Base-by-base conservation (phyloP, 495 filamentous ascomycete species). In the Halenospora varia region DNA sequence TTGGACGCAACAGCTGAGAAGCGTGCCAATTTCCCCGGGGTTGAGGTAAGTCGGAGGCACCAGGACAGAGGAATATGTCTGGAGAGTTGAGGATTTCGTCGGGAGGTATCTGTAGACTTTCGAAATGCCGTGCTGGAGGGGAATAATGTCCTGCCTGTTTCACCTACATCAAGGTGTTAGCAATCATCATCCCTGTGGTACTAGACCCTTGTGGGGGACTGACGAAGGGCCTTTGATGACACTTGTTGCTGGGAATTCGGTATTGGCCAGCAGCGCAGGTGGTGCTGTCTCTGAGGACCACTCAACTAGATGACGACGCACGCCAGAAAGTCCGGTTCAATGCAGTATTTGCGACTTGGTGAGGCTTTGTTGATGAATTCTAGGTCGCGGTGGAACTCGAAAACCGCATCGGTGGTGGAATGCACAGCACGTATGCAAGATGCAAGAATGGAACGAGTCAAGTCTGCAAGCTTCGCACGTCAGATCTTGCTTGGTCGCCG, bases 111-210 rank as follows among this genome's bases (percentile, higher is more conserved):
- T 6, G 13, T 13, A 35, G 29, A 35, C 29, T 35, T 13, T n/a
- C n/a, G n/a, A n/a, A n/a, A n/a, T n/a, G n/a, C n/a, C 13, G 29
- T 35, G 29, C 29, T 35, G 29, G 29, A 35, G 29, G 29, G 4
- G 29, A 35, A 13, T 47, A 47, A 18, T 19, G 50, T 15, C 10
- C 26, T 13, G 25, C 51, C 41, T 44, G 51, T 48, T 55, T 54
- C 51, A 60, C 44, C 17, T 44, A 19, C 29, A 26, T 18, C 2
- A 23, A 48, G 53, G 26, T 50, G 51, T 54, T 55, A 53, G 56
- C 51, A 48, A 60, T 59, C 40, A 25, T 53, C 56, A 59, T 22
- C 51, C 57, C 51, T 53, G 48, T 17, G 39, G 15, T 17, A n/a
- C n/a, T n/a, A 47, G 42, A 55, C 51, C 57, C 51, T 45, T 42